Percentiles rank a stretch among this genome's conserved stretches.
Conservation (phyloP, 108 stramenopile species). For the Nannochloropsis gaditana region DNA sequence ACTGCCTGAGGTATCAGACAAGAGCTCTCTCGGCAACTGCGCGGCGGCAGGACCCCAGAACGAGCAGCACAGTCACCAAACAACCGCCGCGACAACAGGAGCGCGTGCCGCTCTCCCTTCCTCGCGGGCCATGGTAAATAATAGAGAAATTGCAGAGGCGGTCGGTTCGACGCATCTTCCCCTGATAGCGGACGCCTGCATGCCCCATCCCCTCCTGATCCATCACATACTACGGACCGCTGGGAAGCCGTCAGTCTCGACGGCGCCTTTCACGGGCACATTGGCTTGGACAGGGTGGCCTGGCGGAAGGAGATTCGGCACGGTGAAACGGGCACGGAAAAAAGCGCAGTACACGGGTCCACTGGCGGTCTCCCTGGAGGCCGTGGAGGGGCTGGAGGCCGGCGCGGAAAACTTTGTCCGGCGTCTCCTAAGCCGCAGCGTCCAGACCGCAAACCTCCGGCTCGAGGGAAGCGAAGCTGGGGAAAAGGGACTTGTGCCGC, state of each 20-base stretch:
- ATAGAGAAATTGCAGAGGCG: no score
- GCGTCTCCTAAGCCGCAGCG: neutral
- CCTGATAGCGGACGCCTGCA: neutral
- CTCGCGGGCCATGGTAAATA: no score
- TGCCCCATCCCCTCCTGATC: neutral
- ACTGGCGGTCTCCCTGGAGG: neutral
- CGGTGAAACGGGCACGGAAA: neutral
- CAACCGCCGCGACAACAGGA: no score
- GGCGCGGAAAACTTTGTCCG: neutral
- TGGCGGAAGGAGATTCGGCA: neutral
- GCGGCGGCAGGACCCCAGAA: no score
- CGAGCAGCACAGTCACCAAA: no score
- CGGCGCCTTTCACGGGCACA: no score
- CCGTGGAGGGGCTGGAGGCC: neutral
- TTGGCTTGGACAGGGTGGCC: neutral
- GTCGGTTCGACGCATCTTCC: no score
- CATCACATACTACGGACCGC: neutral
- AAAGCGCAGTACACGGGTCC: neutral
- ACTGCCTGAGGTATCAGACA: no score
- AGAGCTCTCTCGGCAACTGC: no score
- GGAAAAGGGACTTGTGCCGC: neutral
- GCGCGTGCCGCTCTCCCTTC: no score
- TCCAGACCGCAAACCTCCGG: neutral
- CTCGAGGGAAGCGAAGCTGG: neutral
- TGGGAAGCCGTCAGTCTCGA: neutral